Evolutionary conservation across 2,329 filamentous ascomycete genomes (phyloP).

Genomic region (Ceratocystiopsis minuta): DNA sequence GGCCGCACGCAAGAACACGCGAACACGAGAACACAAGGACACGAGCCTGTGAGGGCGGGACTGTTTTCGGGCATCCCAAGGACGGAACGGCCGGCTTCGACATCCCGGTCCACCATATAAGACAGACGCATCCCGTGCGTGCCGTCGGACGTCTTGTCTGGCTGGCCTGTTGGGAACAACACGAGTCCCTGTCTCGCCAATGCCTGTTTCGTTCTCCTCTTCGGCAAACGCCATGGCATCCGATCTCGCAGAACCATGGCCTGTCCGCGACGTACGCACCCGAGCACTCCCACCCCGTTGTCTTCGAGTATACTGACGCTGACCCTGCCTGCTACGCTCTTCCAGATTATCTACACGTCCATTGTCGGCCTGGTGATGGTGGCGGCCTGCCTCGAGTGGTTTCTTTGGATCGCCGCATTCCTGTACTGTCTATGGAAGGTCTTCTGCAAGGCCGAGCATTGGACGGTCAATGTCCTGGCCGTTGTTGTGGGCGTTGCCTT

Average conservation of each 20-base stretch:
- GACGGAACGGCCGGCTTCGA: no score
- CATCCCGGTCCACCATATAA: no score
- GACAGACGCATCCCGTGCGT: no score
- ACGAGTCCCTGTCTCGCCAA: not conserved
- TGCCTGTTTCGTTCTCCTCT: not conserved
- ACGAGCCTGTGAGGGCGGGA: no score
- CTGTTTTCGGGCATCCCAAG: no score
- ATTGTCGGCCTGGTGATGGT: slow-evolving; percentile 70
- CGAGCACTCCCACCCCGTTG: not conserved
- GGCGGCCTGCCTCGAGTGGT: slow-evolving; percentile 78
- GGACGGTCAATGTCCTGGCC: slow-evolving; percentile 65
- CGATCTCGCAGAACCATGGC: slow-evolving; percentile 35
- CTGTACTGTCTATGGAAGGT: slow-evolving; percentile 81
- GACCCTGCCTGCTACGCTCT: not conserved
- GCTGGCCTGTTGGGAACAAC: not conserved
- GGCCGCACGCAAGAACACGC: no score
- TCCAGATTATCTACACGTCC: slow-evolving; percentile 65
- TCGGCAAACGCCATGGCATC: slow-evolving; percentile 20
- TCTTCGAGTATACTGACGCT: not conserved
- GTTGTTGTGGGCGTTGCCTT: slow-evolving; percentile 55
- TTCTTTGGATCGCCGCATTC: slow-evolving; percentile 87
- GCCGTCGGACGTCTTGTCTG: no score
- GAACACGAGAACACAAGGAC: no score
- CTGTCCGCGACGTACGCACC: slow-evolving; percentile 24
- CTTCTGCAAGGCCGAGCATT: slow-evolving; percentile 75